Evolutionary conservation across 805 yeast genomes (phyloP), one percentile per base, ranked within the genome.

Genomic region (Cyberlindnera mycetangii): DNA sequence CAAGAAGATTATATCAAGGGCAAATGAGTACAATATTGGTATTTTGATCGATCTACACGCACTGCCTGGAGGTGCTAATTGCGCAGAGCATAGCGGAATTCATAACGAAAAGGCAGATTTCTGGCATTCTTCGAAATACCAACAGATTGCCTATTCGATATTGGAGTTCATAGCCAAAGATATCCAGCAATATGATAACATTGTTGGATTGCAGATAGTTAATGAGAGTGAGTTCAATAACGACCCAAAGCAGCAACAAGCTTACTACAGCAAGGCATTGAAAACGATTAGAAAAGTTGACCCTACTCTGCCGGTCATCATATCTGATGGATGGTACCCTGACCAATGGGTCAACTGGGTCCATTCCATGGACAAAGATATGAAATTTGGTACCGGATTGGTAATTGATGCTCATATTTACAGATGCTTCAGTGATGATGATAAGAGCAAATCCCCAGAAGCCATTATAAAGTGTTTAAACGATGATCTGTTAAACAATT

Each of bases 271-370:
- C 9, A 74, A 76, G 16, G 95, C 95, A 0, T 68, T 79, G 30
- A 68, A 70, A 27, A 72, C 74, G 32, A 82, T 92, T 34, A 70
- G 92, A 24, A 60, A 64, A 17, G 68, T 71, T 14, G 84, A 87
- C 58, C 38, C 62, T 1, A 64, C 64, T 2, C 64, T 89, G 27
- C 96, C 96, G 0, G 70, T 92, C 6, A 68, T 85, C 15, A 85
- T 92, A 28, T 87, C 96, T 2, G 98, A 92, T 61, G 96, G 96
- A 3, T 93, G 98, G 98, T 83, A 89, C 82, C 76, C 93, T 5
- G 76, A 76, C 51, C 86, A 79, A 59, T 87, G 89, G 87, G 81
- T 74, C 19, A 69, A 79, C 48, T 86, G 85, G 82, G 62, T 88
- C 8, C 15, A 18, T 2, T 37, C 45, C 2, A 50, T 56, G 34